Base-by-base conservation (phyloP, 108 stramenopile species). In the Cyclostephanos tholiformis region DNA sequence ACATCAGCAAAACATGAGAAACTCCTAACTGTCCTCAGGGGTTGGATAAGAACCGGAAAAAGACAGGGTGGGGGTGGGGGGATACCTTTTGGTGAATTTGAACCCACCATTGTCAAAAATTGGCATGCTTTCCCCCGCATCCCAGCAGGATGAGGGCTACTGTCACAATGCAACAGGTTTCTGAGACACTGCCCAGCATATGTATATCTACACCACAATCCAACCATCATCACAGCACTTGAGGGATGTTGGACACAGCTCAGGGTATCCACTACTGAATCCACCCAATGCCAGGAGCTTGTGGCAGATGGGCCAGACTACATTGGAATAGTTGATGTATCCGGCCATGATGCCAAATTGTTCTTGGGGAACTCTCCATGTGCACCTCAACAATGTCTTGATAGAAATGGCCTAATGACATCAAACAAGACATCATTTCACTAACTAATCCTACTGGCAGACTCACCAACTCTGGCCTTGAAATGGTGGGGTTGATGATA, bases 401-500 rank as follows among this genome's bases (percentile, higher is more conserved):
- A n/a, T n/a, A n/a, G n/a, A n/a, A n/a, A n/a, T n/a, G n/a, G n/a
- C n/a, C n/a, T n/a, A n/a, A n/a, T n/a, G n/a, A n/a, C n/a, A n/a
- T n/a, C n/a, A n/a, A n/a, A n/a, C n/a, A 16, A 1, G 52, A 53
- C 19, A 20, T 53, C 19, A 53, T 0, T 2, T 20, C 52, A n/a
- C 8, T 53, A 0, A n/a, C 52, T 0, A 19, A 16, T 25, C 52
- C 52, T 0, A 16, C 1, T 0, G n/a, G 52, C 20, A 16, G 17
- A 20, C 0, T 53, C 19, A 53, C 52, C 10, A 53, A 53, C 52
- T n/a, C 12, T 1, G 52, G 19, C 52, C n/a, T 82, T 36, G 82
- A 82, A 48, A 56, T 77, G 48, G 82, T 51, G 2, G 82, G 65
- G 4, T n/a, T 69, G 1, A 22, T 69, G 0, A 20, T 69, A 6